Percentiles rank a stretch among this genome's conserved stretches.
phyloP scores from a whole-genome alignment of 225 moss, liverwort and hornwort genomes.

The Physcomitrellopsis africana region DNA sequence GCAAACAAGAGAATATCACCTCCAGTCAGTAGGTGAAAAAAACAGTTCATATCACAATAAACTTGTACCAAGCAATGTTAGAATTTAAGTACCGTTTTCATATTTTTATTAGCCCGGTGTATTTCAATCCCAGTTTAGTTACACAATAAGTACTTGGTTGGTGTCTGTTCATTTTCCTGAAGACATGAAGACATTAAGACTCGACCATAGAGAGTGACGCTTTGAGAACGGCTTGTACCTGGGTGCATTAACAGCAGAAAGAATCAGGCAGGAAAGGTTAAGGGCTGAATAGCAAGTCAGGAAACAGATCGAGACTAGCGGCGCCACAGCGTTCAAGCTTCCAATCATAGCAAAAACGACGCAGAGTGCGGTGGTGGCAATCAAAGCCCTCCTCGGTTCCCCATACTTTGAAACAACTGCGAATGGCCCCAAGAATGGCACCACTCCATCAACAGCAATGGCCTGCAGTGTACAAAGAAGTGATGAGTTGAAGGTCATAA shows the following conservation, averaged over 20 bases:
- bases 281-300: conserved; percentile 77
- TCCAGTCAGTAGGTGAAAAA: no score
- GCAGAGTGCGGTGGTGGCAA: conserved; percentile 56
- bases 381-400: conserved; percentile 60
- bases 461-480: conserved; percentile 37
- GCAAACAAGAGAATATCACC: background rate
- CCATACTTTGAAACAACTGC: conserved; percentile 52
- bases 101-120: no score
- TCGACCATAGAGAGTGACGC: background rate
- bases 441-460: conserved; percentile 69
- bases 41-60: no score
- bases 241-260: conserved; percentile 57
- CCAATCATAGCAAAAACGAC: conserved; percentile 66
- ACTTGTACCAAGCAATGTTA: no score
- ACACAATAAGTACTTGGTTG: no score
- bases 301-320: conserved; percentile 73
- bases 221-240: conserved; percentile 34
- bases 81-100: no score
- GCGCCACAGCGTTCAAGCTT: conserved; percentile 71
- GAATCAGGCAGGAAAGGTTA: conserved; percentile 64
- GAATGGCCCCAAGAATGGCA: conserved; percentile 53
- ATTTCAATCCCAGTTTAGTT: no score
- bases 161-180: no score
- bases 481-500: no score
- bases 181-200: no score